Percentiles rank a stretch among this genome's conserved stretches.
phyloP scores from a whole-genome alignment of 2,329 filamentous ascomycete species.

The Paecilomyces sp. region DNA sequence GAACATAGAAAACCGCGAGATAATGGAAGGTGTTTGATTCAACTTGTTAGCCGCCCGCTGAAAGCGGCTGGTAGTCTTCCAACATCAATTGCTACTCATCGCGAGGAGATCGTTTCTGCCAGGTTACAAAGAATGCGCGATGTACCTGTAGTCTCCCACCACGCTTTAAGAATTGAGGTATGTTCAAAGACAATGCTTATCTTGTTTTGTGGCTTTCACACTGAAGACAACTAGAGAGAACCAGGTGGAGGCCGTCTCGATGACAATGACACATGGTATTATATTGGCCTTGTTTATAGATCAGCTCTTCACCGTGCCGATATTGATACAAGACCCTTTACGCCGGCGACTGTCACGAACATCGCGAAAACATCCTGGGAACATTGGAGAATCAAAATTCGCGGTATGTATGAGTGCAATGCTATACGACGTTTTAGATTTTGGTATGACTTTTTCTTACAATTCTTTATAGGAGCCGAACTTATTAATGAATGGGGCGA shows the following conservation, averaged over 20 bases:
- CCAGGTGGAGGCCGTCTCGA: not conserved
- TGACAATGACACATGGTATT: not conserved
- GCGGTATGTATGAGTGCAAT: not conserved
- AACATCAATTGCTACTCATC: not conserved
- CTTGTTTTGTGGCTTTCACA: not conserved
- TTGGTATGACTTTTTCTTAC: not conserved
- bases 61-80: not conserved
- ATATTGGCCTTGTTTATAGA: not conserved
- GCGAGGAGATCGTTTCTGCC: not conserved
- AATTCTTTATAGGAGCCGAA: not conserved
- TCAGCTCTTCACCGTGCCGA: not conserved
- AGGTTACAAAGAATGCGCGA: not conserved
- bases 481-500: not conserved
- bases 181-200: not conserved
- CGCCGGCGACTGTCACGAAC: not conserved
- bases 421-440: not conserved
- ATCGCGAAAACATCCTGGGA: not conserved
- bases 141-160: not conserved
- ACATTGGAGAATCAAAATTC: not conserved
- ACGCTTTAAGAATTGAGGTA: not conserved
- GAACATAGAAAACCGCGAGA: not conserved
- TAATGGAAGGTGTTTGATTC: not conserved
- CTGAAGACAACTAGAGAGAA: not conserved
- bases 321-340: not conserved
- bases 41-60: not conserved